Percentiles rank a stretch among this genome's conserved stretches.
phyloP scores from a whole-genome alignment of 108 stramenopile genomes.

The Skeletonema menzelii region DNA sequence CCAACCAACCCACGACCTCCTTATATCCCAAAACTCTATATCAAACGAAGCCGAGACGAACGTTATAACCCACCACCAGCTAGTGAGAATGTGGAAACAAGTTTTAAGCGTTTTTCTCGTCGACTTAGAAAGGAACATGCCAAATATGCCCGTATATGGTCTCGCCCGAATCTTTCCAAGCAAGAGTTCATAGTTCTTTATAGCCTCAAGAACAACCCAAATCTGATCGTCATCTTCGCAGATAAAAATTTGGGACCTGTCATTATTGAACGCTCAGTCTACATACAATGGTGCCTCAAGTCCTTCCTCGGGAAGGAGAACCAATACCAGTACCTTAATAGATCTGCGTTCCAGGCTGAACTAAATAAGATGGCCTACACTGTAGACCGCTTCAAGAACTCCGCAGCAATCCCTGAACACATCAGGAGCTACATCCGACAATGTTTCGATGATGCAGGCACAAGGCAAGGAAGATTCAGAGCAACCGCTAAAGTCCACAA shows the following conservation, averaged over 20 bases:
- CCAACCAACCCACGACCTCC: background rate
- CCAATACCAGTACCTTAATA: background rate
- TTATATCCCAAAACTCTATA: background rate
- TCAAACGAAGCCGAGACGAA: background rate
- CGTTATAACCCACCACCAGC: background rate
- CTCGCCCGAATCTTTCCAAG: background rate
- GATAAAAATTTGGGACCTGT: constrained; percentile 1
- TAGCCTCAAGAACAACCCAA: background rate
- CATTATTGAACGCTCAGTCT: background rate
- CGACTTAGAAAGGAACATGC: background rate
- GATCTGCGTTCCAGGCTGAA: background rate
- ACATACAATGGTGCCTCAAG: background rate
- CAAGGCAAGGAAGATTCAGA: background rate
- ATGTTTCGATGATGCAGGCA: background rate
- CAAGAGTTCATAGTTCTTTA: background rate
- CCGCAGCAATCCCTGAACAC: background rate
- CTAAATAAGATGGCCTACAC: background rate
- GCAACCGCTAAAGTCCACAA: constrained; percentile 28
- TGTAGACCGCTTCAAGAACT: background rate
- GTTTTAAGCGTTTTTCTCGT: background rate
- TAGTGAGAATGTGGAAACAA: background rate
- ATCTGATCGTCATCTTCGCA: background rate
- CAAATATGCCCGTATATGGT: background rate
- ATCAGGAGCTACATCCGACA: background rate
- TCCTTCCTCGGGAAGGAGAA: background rate